Evolutionary conservation across 805 yeast species (phyloP), one percentile per base, ranked within the genome.

Genomic region (Metschnikowia amazonensis): DNA sequence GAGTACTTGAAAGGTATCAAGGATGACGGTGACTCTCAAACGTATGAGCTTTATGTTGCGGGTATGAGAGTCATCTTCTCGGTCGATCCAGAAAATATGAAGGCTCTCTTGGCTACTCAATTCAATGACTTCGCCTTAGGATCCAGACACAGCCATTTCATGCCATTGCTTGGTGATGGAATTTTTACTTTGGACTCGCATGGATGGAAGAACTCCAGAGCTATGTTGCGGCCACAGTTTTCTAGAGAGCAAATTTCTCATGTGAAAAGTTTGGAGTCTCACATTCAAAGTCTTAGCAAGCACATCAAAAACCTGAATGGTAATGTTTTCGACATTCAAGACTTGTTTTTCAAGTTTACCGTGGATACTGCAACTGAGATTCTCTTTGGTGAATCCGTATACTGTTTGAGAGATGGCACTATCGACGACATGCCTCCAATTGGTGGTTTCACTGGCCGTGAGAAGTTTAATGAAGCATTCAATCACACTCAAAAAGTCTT

Each of bases 161-260:
- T 47, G 41, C 72, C 74, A 2, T 56, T 70, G 33, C 59, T 70
- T 29, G 75, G 75, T 5, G 73, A 70, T 48, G 75, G 75, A 18
- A 69, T 70, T 35, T 70, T 70, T 53, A 70, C 75, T 6, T 59
- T 69, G 49, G 75, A 70, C 48, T 66, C 67, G 17, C 62, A 59
- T 45, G 75, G 74, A 8, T 70, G 75, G 75, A 69, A 70, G 50
- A 68, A 65, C 49, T 65, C 72, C 7, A 53, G 75, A 47, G 63
- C 72, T 17, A 66, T 70, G 75, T 63, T 70, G 49, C 62, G 74
- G 49, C 75, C 75, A 2, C 74, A 70, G 49, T 70, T 70, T 51
- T 68, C 73, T 10, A 60, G 73, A 57, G 75, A 69, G 44, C 72
- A 70, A 51, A 65, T 70, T 44, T 65, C 72, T 6, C 74, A 70